Conservation (phyloP, 495 filamentous ascomycete genomes). For the Penicillium verhagenii region DNA sequence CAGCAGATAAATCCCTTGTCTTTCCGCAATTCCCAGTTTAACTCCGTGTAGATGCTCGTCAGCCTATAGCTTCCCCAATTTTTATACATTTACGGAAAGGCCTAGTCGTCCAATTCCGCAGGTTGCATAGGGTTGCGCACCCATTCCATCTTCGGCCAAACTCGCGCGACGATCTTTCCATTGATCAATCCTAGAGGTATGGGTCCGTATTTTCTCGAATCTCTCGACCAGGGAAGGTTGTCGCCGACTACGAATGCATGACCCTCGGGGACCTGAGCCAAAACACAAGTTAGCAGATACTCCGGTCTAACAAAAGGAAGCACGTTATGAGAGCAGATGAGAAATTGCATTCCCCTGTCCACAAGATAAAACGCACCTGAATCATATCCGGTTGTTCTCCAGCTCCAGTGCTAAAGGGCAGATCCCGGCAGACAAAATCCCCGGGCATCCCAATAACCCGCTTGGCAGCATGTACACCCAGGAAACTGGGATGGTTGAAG, state of each 20-base stretch:
- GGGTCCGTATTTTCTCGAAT: slow-evolving; percentile 84
- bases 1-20: slow-evolving; percentile 23
- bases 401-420: slow-evolving; percentile 44
- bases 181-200: slow-evolving; percentile 79
- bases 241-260: slow-evolving; percentile 90
- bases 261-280: slow-evolving; percentile 72
- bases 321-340: background rate
- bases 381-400: slow-evolving; percentile 62
- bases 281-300: slow-evolving; percentile 4
- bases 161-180: slow-evolving; percentile 77
- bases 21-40: slow-evolving; percentile 20
- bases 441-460: slow-evolving; percentile 83
- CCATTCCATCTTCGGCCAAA: slow-evolving; percentile 57
- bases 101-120: slow-evolving; percentile 24
- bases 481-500: slow-evolving; percentile 69
- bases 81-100: slow-evolving; percentile 4
- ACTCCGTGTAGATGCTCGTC: slow-evolving; percentile 29
- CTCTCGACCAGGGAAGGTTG: slow-evolving; percentile 76
- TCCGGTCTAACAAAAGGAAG: background rate
- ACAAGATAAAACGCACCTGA: slow-evolving; percentile 52
- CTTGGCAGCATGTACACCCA: slow-evolving; percentile 67
- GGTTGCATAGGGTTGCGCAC: slow-evolving; percentile 49
- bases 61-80: background rate
- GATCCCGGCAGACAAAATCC: slow-evolving; percentile 80
- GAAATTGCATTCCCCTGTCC: background rate